Conservation (phyloP, 768 basidiomycete species). For the Pleurotus platypus region DNA sequence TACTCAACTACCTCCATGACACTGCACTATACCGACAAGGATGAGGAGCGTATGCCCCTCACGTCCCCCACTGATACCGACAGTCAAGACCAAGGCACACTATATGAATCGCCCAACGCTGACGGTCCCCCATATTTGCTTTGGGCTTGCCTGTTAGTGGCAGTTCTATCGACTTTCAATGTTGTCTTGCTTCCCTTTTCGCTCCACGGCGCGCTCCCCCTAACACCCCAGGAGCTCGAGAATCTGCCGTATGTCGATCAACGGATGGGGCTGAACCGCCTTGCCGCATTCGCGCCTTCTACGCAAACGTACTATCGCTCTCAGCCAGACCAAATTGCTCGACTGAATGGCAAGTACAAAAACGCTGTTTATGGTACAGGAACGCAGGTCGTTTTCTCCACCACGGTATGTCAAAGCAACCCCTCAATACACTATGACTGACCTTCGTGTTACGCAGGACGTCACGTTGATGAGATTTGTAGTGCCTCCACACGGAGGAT, state of each 20-base stretch:
- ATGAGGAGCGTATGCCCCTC: background rate
- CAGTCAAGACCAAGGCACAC: background rate
- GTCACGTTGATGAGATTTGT: constrained; percentile 12
- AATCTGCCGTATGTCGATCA: constrained; percentile 9
- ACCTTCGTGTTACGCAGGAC: constrained; percentile 5
- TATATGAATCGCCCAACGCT: background rate
- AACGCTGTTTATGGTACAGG: constrained; percentile 12
- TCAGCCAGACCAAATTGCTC: constrained; percentile 10
- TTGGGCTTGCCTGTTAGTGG: constrained; percentile 4
- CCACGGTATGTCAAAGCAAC: constrained; percentile 7
- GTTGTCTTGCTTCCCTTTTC: constrained; percentile 11
- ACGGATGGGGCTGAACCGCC: constrained; percentile 8
- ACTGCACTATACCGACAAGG: background rate
- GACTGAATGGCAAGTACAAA: constrained; percentile 11
- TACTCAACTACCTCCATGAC: too few species aligned
- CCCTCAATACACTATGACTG: background rate
- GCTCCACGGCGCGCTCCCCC: background rate
- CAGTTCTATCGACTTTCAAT: constrained; percentile 6
- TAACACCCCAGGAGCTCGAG: constrained; percentile 8
- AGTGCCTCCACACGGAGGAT: constrained; percentile 6
- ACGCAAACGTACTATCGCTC: constrained; percentile 4
- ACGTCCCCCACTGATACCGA: background rate
- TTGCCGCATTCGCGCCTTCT: background rate
- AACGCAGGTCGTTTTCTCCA: constrained; percentile 12
- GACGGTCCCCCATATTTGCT: background rate